Conservation (phyloP, 805 yeast genomes). For the Hanseniaspora meyeri region DNA sequence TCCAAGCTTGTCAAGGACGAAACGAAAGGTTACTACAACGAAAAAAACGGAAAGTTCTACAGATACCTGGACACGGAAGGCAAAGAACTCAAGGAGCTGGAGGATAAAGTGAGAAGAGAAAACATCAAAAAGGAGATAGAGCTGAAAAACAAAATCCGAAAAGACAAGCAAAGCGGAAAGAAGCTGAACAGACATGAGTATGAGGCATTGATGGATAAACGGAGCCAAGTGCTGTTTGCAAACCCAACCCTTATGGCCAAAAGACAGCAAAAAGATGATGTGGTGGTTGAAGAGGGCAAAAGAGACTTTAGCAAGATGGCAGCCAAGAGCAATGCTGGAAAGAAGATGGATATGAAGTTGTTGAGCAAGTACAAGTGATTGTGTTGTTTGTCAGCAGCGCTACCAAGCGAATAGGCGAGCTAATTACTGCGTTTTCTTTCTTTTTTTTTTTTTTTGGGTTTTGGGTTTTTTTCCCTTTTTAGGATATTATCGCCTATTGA, state of each 20-base stretch:
- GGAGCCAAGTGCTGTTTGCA: conserved; percentile 26
- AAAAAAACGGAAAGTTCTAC: conserved; percentile 38
- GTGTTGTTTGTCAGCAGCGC: background rate
- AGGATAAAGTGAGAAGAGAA: conserved; percentile 30
- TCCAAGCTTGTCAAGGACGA: conserved; percentile 30
- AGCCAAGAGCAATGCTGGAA: background rate
- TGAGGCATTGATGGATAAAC: conserved; percentile 21
- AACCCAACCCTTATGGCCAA: conserved; percentile 26
- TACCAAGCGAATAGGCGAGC: background rate
- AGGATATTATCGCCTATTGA: too few species aligned
- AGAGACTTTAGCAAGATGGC: background rate
- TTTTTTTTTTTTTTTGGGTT: background rate
- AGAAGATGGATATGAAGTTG: conserved; percentile 1
- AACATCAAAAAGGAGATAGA: conserved; percentile 29
- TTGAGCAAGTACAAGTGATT: conserved; percentile 8
- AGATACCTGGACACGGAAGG: conserved; percentile 48
- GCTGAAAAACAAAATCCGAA: conserved; percentile 25
- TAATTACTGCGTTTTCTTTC: too few species aligned
- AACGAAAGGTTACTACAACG: conserved; percentile 27
- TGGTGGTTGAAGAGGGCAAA: background rate
- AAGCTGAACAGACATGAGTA: conserved; percentile 20
- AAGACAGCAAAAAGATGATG: conserved; percentile 5
- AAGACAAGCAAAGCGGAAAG: conserved; percentile 23
- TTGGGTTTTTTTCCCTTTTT: too few species aligned
- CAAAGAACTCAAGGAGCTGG: conserved; percentile 27